Evolutionary conservation across 169 alveolate genomes (phyloP).

Genomic region (Plasmodium cynomolgi): DNA sequence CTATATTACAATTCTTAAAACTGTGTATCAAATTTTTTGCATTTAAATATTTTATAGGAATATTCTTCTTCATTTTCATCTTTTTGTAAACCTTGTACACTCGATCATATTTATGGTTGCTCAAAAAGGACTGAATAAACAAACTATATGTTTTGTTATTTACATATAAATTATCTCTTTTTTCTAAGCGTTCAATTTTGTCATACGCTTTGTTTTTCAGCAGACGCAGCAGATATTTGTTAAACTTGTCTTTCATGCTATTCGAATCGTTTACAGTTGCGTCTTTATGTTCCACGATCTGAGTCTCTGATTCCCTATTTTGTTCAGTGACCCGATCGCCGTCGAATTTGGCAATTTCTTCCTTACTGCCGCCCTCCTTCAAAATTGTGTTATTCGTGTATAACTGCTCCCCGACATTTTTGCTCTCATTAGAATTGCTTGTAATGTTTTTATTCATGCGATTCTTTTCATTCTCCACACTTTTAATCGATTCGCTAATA

Average conservation of each 20-base stretch:
- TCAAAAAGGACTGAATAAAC: conserved; percentile 61
- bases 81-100: conserved; percentile 67
- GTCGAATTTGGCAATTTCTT: neutral
- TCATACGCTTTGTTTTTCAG: conserved; percentile 65
- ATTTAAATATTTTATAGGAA: conserved; percentile 62
- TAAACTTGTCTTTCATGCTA: conserved; percentile 43
- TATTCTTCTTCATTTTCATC: conserved; percentile 56
- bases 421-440: neutral
- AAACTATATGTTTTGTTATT: conserved; percentile 72
- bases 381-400: neutral
- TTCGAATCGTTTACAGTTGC: conserved; percentile 1
- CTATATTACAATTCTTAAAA: conserved; percentile 67
- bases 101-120: conserved; percentile 66
- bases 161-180: conserved; percentile 66
- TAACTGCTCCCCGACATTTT: neutral
- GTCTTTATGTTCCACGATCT: neutral
- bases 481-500: conserved; percentile 60
- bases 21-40: conserved; percentile 69
- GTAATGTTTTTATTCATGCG: conserved; percentile 10
- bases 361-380: conserved; percentile 17
- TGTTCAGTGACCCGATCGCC: neutral
- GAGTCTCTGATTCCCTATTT: neutral
- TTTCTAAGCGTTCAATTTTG: conserved; percentile 62
- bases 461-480: conserved; percentile 38
- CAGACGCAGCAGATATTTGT: conserved; percentile 19